Percentiles rank a stretch among this genome's conserved stretches.
phyloP scores from a whole-genome alignment of 768 basidiomycete genomes.

The Leucocoprinus birnbaumii region DNA sequence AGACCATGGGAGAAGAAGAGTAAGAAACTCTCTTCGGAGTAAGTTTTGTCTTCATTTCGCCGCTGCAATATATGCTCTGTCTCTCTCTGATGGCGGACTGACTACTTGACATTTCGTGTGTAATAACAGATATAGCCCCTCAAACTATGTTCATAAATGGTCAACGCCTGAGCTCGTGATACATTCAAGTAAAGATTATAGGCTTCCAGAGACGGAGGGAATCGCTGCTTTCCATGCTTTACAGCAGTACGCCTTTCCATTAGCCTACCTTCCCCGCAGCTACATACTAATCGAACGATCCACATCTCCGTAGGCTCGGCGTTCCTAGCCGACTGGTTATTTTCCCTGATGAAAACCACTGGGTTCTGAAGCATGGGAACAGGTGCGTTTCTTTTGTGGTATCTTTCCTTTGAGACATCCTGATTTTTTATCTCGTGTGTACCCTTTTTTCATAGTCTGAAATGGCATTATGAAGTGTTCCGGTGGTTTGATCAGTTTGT shows the following conservation, averaged over 20 bases:
- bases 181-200: conserved; percentile 87
- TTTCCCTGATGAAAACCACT: conserved; percentile 92
- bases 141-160: conserved; percentile 82
- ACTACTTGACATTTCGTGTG: not conserved
- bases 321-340: conserved; percentile 76
- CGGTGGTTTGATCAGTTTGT: conserved; percentile 80
- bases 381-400: conserved; percentile 38
- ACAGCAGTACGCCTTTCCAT: conserved; percentile 53
- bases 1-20: conserved; percentile 69
- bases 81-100: not conserved
- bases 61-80: not conserved
- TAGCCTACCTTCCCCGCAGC: too few species aligned
- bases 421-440: not conserved
- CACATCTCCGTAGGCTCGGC: conserved; percentile 42
- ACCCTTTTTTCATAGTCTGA: conserved; percentile 50
- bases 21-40: conserved; percentile 56
- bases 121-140: conserved; percentile 62
- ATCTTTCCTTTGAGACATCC: not conserved
- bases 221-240: conserved; percentile 84
- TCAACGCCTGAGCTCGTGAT: conserved; percentile 81
- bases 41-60: conserved; percentile 14
- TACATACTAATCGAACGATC: too few species aligned
- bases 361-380: conserved; percentile 82
- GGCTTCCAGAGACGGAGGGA: conserved; percentile 82
- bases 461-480: conserved; percentile 96